phyloP scores from a whole-genome alignment of 495 filamentous ascomycete species.

The Poronia punctata region DNA sequence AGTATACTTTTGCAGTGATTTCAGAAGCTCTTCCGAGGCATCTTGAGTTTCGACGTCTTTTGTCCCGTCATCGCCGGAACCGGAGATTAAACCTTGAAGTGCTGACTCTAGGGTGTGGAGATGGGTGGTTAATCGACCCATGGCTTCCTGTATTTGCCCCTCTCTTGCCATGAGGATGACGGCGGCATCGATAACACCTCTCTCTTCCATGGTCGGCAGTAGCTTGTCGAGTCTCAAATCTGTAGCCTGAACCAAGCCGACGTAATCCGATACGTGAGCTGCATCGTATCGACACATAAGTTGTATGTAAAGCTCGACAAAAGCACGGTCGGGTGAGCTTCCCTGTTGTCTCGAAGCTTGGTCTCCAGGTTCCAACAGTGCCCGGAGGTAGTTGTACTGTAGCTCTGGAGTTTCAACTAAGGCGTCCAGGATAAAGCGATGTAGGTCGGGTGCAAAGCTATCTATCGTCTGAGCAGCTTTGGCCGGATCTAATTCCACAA shows the following conservation, averaged over 20 bases:
- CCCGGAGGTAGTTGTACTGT: conserved; percentile 72
- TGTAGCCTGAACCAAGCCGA: conserved; percentile 68
- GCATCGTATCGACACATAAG: conserved; percentile 83
- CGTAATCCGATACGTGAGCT: conserved; percentile 76
- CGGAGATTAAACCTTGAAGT: conserved; percentile 61
- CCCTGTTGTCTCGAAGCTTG: conserved; percentile 34
- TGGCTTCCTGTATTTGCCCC: conserved; percentile 74
- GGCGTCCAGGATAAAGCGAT: conserved; percentile 59
- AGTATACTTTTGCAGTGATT: conserved; percentile 76
- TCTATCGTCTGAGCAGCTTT: conserved; percentile 65
- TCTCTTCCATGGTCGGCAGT: conserved; percentile 79
- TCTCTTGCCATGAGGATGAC: conserved; percentile 87
- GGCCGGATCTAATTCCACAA: conserved; percentile 62
- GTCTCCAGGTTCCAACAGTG: conserved; percentile 65
- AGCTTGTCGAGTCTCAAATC: conserved; percentile 77
- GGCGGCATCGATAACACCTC: conserved; percentile 86
- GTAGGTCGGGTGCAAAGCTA: conserved; percentile 59
- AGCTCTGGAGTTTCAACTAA: conserved; percentile 53
- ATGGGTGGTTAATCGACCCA: conserved; percentile 75
- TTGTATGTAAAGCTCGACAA: conserved; percentile 81
- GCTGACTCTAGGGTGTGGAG: conserved; percentile 71
- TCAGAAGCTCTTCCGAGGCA: conserved; percentile 56
- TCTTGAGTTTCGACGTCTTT: conserved; percentile 41
- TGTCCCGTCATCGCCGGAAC: conserved; percentile 39
- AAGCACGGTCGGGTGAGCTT: conserved; percentile 33